A percentile compares a stretch with the other conserved stretches of the same genome.
Conservation (phyloP, 2,329 filamentous ascomycete genomes). For the Coleophoma cylindrospora region DNA sequence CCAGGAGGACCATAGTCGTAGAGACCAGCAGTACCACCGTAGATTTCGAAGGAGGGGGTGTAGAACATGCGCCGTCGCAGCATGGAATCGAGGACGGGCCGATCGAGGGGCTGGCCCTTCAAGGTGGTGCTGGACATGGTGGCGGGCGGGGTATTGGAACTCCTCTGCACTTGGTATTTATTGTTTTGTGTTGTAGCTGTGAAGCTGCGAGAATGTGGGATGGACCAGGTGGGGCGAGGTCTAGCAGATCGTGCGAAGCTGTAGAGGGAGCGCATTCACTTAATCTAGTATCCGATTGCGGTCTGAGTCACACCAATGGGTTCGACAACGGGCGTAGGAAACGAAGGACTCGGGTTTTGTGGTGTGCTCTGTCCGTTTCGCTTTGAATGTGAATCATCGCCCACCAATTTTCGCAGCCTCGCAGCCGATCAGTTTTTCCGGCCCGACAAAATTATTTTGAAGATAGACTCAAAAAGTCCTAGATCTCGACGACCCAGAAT, state of each 20-base stretch:
- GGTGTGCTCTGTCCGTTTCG: not conserved
- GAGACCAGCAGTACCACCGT: conserved; percentile 78
- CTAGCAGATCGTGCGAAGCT: conserved; percentile 29
- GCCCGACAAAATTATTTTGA: conserved; percentile 8
- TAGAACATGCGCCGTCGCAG: conserved; percentile 89
- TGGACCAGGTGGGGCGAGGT: conserved; percentile 6
- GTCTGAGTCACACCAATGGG: conserved; percentile 10
- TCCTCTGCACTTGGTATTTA: conserved; percentile 29
- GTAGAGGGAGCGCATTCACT: conserved; percentile 33
- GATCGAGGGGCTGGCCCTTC: conserved; percentile 86
- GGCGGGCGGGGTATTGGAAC: conserved; percentile 26
- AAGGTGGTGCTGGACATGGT: conserved; percentile 66
- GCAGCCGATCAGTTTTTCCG: not conserved
- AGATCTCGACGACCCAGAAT: not conserved
- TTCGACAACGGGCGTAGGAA: too few relatives aligned
- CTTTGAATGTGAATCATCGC: not conserved
- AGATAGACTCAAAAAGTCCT: conserved; percentile 2
- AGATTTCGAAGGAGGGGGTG: conserved; percentile 93
- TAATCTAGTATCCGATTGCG: conserved; percentile 17
- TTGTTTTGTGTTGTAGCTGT: conserved; percentile 26
- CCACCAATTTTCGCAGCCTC: not conserved
- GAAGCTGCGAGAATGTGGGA: conserved; percentile 29
- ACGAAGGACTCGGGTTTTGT: not conserved
- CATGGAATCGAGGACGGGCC: conserved; percentile 74
- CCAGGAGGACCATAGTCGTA: conserved; percentile 69